Evolutionary conservation across 495 filamentous ascomycete genomes (phyloP), one percentile per base, ranked within the genome.

Genomic region (Neurospora sp.): DNA sequence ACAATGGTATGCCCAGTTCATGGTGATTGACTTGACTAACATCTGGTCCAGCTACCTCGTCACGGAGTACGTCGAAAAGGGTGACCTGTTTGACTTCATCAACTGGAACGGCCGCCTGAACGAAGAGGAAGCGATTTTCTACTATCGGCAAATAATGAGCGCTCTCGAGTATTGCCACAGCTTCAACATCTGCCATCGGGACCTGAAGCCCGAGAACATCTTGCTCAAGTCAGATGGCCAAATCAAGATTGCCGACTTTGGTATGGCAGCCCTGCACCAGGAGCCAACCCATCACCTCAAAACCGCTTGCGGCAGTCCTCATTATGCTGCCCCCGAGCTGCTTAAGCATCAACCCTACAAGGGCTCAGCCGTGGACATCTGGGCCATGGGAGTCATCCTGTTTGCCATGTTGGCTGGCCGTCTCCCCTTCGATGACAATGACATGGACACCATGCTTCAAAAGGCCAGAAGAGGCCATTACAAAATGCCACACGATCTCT

Each of bases 201-300:
- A 99, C 75, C 84, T 99, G 40, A 99, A 99, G 83, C 96, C 94
- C 0, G 96, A 99, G 82, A 99, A 99, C 77, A 97, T 99, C 46
- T 85, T 99, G 18, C 81, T 99, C 38, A 93, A 94, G 73, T 81
- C 81, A 7, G 81, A 89, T 14, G 86, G 86, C 31, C 90, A 92
- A 62, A 87, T 98, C 81, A 98, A 98, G 82, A 89, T 99, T 44
- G 95, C 93, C 40, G 96, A 99, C 81, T 99, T 98, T 81, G 95
- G 96, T 20, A 97, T 99, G 94, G 96, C 96, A 20, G 94, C 94
- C 14, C 83, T 98, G 39, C 95, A 98, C 75, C 95, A 96, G 38
- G 84, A 86, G 16, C 84, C 85, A 11, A 88, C 87, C 35, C 89
- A 92, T 75, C 89, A 88, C 82, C 85, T 99, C 42, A 91, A 87